phyloP scores from a whole-genome alignment of 1,284 basidiomycete species.

The Boletus semigastroideus region DNA sequence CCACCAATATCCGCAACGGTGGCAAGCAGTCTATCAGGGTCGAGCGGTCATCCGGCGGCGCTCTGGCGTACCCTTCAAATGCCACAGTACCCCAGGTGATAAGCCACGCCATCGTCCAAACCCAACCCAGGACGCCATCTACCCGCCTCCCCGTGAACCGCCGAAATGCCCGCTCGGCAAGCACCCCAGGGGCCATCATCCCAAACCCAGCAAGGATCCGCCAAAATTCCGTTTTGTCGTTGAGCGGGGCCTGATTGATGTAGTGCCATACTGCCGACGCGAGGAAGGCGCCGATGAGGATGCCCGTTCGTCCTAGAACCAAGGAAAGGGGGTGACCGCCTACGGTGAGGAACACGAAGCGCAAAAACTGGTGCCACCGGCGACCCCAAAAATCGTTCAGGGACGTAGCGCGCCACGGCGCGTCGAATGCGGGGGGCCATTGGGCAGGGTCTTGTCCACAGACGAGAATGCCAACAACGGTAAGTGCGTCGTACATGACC shows the following conservation, averaged over 20 bases:
- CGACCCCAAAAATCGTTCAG: conserved; percentile 4
- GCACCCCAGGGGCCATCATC: conserved; percentile 2
- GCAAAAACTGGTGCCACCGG: conserved; percentile 2
- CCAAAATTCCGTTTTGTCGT: neutral
- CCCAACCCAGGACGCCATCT: conserved; percentile 1
- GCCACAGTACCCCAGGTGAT: neutral
- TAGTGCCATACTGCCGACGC: neutral
- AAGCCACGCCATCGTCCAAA: conserved; percentile 4
- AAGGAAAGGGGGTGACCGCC: conserved; percentile 1
- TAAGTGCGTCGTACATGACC: neutral
- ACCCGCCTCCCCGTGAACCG: neutral
- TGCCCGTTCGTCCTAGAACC: neutral
- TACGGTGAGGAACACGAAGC: neutral
- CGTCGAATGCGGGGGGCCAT: conserved; percentile 5
- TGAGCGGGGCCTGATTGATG: neutral
- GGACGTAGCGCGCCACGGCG: conserved; percentile 1
- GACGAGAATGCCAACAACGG: neutral
- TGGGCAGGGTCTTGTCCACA: conserved; percentile 3
- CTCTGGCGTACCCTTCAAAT: conserved; percentile 1
- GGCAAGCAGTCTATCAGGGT: neutral
- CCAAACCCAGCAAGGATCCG: conserved; percentile 1
- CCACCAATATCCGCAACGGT: neutral
- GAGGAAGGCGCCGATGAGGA: conserved; percentile 1
- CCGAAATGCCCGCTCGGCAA: conserved; percentile 1
- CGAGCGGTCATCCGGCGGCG: neutral